phyloP scores from a whole-genome alignment of 2,329 filamentous ascomycete species.

The Colletotrichum liriopes region DNA sequence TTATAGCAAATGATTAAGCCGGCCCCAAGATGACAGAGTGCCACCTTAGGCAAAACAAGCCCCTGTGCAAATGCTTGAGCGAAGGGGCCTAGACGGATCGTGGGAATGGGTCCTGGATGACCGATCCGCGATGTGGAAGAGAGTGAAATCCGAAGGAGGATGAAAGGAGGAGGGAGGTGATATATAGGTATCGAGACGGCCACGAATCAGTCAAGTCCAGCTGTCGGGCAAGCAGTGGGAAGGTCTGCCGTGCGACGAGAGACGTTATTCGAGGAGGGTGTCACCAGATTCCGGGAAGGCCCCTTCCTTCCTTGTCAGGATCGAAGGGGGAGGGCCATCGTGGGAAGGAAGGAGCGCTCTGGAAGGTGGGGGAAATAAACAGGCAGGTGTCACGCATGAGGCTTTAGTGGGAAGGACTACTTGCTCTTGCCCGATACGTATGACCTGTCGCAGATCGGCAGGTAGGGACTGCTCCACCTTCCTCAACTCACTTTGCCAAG shows the following conservation, averaged over 20 bases:
- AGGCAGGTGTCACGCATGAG: no score
- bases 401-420: not conserved
- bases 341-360: not conserved
- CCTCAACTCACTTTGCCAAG: not conserved
- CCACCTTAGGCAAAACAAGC: not conserved
- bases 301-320: not conserved
- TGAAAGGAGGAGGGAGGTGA: not conserved
- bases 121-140: constrained; percentile 14
- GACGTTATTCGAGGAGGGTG: not conserved
- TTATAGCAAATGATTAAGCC: constrained; percentile 7
- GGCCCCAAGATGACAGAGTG: not conserved
- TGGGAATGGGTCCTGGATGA: constrained; percentile 15
- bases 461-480: not conserved
- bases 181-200: not conserved
- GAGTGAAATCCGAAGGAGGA: not conserved
- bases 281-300: no score
- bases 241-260: not conserved
- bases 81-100: constrained; percentile 20
- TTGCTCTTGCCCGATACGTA: not conserved
- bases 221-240: not conserved
- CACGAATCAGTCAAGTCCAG: not conserved
- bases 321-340: not conserved
- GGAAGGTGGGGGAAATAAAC: no score
- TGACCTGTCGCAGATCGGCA: not conserved
- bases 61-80: constrained; percentile 17